phyloP scores from a whole-genome alignment of 1,284 basidiomycete genomes.

The Ceratobasidium sp. region DNA sequence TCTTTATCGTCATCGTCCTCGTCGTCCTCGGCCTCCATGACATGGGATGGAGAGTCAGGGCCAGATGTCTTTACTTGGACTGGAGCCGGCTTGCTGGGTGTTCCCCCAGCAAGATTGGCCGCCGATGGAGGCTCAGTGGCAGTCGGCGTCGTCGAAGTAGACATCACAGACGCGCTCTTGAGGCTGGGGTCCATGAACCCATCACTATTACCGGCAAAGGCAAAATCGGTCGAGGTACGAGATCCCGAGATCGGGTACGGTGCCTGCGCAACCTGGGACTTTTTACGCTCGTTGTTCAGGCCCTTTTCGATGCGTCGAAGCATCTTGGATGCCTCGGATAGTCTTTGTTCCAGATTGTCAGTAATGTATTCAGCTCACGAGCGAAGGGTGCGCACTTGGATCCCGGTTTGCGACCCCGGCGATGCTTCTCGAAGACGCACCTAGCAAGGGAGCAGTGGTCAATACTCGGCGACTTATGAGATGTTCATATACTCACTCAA shows the following conservation, averaged over 20 bases:
- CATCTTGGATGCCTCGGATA: conserved; percentile 86
- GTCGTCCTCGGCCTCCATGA: conserved; percentile 58
- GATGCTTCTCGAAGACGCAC: conserved; percentile 83
- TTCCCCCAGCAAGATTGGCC: background rate
- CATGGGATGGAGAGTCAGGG: conserved; percentile 15
- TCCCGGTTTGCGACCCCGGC: conserved; percentile 83
- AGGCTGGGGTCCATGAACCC: conserved; percentile 34
- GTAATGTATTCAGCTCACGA: conserved; percentile 36
- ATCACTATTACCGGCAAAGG: conserved; percentile 30
- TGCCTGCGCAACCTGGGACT: conserved; percentile 31
- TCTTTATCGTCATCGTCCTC: conserved; percentile 54
- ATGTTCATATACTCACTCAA: conserved; percentile 58
- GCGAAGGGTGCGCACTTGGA: conserved; percentile 67
- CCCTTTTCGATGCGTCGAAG: conserved; percentile 82
- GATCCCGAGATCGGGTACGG: conserved; percentile 15
- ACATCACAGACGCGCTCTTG: conserved; percentile 2
- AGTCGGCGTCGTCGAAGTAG: conserved; percentile 24
- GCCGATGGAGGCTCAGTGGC: conserved; percentile 15
- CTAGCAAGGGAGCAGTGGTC: conserved; percentile 50
- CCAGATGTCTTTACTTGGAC: background rate
- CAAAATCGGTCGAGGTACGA: conserved; percentile 15
- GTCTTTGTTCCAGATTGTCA: conserved; percentile 52
- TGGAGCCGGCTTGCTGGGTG: conserved; percentile 2
- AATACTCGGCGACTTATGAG: conserved; percentile 39
- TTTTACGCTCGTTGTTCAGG: conserved; percentile 56